Base-by-base conservation (phyloP, 352 stramenopile genomes). In the Phytopythium oedochilum region DNA sequence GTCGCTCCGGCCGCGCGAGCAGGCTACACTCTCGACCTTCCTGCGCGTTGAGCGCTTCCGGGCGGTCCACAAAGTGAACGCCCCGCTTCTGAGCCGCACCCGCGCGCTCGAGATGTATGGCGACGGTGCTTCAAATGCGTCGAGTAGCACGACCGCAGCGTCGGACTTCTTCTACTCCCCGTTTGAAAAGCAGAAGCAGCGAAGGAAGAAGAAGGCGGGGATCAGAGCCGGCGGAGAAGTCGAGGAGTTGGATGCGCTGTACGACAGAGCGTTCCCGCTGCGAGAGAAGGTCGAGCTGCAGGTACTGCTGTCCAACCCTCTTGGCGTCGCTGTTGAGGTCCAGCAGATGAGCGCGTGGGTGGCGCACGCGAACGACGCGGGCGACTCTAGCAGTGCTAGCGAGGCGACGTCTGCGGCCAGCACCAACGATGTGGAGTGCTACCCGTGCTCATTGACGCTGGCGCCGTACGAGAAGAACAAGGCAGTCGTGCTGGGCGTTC, bases 321-420 rank as follows among this genome's bases (percentile, higher is more conserved):
- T 81, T 3, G 78, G 80, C 9, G 68, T 94, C n/a, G 25, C 53
- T 15, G 50, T 93, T 5, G 75, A 86, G 29, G 45, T 92, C 18
- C 74, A 90, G 36, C 71, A 90, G 44, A 55, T 89, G 20, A 73
- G 59, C 35, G 64, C 69, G 9, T 92, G 81, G 80, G 59, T 89
- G 3, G 55, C 50, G 7, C 68, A 60, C 12, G 53, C 44, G 23
- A 47, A 53, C 12, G 58, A 71, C 22, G 45, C 57, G 0, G 17
- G 28, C 17, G 32, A 20, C 42, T 28, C 22, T 6, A 40, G 15
- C 45, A 26, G 15, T 17, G 28, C 42, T 15, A 34, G 17, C 32
- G 32, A 39, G 3, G 6, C 31, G 46, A 17, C 18, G 0, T 23
- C 20, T 11, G 40, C 17, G n/a, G 42, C 5, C n/a, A 64, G 34